Conservation (phyloP, 306 rosid species). For the Prosopis cineraria region DNA sequence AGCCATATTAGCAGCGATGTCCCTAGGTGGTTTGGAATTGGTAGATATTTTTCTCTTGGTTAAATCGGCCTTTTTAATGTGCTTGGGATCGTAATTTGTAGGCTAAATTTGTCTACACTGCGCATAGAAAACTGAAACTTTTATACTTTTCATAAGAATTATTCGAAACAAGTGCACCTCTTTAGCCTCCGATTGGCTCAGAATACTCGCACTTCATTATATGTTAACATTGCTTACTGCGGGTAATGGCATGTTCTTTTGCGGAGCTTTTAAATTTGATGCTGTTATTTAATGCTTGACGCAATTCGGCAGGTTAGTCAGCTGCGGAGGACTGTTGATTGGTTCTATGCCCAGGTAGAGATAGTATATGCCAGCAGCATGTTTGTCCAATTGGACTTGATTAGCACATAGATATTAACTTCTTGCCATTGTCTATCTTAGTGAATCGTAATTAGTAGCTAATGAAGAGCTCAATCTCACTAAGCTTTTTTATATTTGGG, state of each 20-base stretch:
- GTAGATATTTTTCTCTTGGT: not conserved
- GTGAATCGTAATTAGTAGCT: not conserved
- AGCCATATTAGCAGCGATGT: not conserved
- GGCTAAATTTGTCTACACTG: not conserved
- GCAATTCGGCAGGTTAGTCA: constrained; percentile 73
- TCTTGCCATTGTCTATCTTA: not conserved
- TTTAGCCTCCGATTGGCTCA: not conserved
- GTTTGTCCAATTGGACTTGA: not conserved
- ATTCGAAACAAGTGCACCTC: not conserved
- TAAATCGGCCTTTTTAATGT: not conserved
- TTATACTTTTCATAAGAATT: not conserved
- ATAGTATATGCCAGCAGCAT: not conserved
- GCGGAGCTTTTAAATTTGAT: not conserved
- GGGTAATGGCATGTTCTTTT: constrained; percentile 10
- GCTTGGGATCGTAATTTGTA: not conserved
- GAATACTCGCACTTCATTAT: not conserved
- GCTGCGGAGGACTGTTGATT: constrained; percentile 81
- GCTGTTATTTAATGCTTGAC: constrained; percentile 25
- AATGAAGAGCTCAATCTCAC: not conserved
- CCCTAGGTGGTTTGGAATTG: not conserved
- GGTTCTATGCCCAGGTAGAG: constrained; percentile 75
- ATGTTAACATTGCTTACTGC: not conserved
- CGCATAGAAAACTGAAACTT: not conserved
- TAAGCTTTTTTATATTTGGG: not conserved
- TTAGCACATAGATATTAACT: not conserved